Base-by-base conservation (phyloP, 2,329 filamentous ascomycete species). In the Cordyceps pruinosa region DNA sequence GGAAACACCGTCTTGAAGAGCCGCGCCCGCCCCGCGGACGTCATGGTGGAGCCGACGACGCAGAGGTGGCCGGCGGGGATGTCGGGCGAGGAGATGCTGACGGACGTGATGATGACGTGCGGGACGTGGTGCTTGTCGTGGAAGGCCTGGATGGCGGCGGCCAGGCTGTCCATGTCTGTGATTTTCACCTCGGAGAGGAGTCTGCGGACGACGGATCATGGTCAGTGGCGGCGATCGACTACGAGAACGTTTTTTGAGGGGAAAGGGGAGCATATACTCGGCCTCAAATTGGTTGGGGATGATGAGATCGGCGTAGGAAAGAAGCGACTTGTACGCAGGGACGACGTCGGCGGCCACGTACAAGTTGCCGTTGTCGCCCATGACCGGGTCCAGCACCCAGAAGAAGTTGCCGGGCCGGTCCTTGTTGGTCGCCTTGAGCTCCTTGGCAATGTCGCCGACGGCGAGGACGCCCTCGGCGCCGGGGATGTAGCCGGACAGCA, bases 241-340 rank as follows among this genome's bases (percentile, higher is more conserved):
- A n/a, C 13, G 28, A 42, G n/a, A 21, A 35, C 3, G 6, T 32
- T 32, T 32, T 32, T n/a, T n/a, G n/a, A 28, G 12, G 13, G 13
- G 21, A n/a, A 26, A 26, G 8, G 2, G 12, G 21, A 19, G 1
- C 17, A 19, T 46, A 28, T 76, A 95, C 90, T 99, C 93, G 44
- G 92, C 90, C 75, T 99, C 94, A 64, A 97, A 99, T 65, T 97
- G 93, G 69, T 99, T 99, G 4, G 94, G 94, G 17, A 97, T 75
- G 57, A 99, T 95, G 63, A 99, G 72, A 71, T 99, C 94, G 2
- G 94, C 93, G 65, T 93, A 81, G 35, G 80, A 80, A 23, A 97
- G 77, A 58, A 96, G 77, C 25, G 78, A 78, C 73, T 90, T 93
- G 72, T 97, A 99, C 15, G 89, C 91, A 0, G 92, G 92, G 17